Evolutionary conservation across 2,329 filamentous ascomycete genomes (phyloP).

Genomic region (Penicillium decumbens): DNA sequence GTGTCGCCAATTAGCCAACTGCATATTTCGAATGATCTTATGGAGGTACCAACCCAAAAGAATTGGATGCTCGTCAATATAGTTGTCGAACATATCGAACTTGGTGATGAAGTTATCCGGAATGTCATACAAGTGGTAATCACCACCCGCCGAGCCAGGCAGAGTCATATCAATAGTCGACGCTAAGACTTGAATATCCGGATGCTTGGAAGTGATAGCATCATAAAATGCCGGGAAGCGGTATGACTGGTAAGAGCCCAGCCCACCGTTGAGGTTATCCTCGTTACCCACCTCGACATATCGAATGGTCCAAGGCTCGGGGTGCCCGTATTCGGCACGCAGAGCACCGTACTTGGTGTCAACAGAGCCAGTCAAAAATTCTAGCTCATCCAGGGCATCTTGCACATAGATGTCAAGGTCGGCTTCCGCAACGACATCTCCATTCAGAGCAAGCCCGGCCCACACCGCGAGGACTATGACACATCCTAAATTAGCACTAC

Average conservation of each 20-base stretch:
- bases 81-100: conserved; percentile 54
- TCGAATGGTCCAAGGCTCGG: conserved; percentile 56
- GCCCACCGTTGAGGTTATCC: conserved; percentile 55
- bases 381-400: conserved; percentile 35
- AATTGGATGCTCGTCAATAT: conserved; percentile 20
- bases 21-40: too few species aligned
- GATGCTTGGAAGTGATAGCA: conserved; percentile 54
- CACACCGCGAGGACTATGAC: conserved; percentile 41
- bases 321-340: conserved; percentile 57
- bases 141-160: conserved; percentile 23
- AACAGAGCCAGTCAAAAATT: conserved; percentile 25
- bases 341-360: conserved; percentile 39
- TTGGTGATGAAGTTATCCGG: conserved; percentile 49
- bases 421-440: conserved; percentile 34
- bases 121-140: conserved; percentile 51
- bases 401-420: conserved; percentile 33
- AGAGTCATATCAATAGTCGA: conserved; percentile 27
- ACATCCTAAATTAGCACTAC: background rate
- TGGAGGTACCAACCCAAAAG: conserved; percentile 21
- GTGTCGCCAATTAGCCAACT: background rate
- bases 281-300: conserved; percentile 67
- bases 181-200: conserved; percentile 49
- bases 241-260: conserved; percentile 49
- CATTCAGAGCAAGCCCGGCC: conserved; percentile 43
- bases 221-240: conserved; percentile 58